Conservation (phyloP, 208 protist genomes). For the Trypanosoma platydactyli region DNA sequence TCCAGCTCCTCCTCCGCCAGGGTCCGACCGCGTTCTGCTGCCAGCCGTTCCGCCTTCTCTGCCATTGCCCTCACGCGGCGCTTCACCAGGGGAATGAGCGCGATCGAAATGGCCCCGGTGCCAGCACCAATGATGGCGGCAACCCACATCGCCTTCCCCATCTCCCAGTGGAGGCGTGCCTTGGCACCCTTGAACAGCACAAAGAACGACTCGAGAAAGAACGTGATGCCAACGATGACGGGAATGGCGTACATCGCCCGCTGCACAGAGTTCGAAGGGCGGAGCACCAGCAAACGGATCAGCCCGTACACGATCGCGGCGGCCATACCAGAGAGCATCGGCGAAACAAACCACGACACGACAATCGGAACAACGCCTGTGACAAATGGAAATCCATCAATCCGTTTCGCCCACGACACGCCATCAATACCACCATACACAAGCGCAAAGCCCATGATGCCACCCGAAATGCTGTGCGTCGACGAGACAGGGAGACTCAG, state of each 20-base stretch:
- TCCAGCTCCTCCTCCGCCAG: constrained; percentile 27
- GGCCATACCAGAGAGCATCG: constrained; percentile 57
- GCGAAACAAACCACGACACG: constrained; percentile 84
- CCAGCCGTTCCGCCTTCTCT: constrained; percentile 31
- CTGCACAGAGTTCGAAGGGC: constrained; percentile 47
- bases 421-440: constrained; percentile 62
- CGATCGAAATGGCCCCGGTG: constrained; percentile 42
- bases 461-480: constrained; percentile 80
- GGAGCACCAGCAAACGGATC: constrained; percentile 56
- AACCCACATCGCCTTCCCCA: constrained; percentile 55
- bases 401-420: constrained; percentile 58
- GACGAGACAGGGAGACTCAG: constrained; percentile 73
- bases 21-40: constrained; percentile 15
- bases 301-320: constrained; percentile 57
- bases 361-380: constrained; percentile 69
- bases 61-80: constrained; percentile 36
- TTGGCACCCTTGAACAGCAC: constrained; percentile 74
- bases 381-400: constrained; percentile 71
- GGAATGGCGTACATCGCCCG: constrained; percentile 60
- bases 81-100: constrained; percentile 60
- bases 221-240: constrained; percentile 60
- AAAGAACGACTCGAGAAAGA: constrained; percentile 85
- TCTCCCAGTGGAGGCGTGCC: constrained; percentile 53
- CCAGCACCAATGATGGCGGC: constrained; percentile 46
- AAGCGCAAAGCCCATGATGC: constrained; percentile 79